These are phyloP conservation scores for Sphenostylis stenocarpa DNA, from an alignment of 306 rosid genomes.

Conservation along the genomic window DNA sequence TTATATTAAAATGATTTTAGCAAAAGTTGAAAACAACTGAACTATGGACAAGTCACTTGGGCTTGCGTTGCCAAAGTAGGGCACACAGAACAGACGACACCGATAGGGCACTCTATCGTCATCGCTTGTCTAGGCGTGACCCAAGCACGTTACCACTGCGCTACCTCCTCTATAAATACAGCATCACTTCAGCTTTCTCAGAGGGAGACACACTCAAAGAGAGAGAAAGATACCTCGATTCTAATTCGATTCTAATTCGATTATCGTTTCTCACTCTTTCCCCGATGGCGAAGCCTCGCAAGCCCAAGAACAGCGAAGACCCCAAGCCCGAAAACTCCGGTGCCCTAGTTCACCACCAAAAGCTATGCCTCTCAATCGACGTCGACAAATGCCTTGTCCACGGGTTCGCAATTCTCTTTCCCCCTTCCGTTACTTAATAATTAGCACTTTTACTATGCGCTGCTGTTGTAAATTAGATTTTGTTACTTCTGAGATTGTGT, in stretches of 20 bases:
- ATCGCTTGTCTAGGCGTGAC: neutral
- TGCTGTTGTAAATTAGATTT: constrained; percentile 14
- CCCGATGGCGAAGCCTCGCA: constrained; percentile 93
- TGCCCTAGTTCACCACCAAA: constrained; percentile 85
- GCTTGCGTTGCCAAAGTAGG: constrained; percentile 1
- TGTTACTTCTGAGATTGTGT: neutral
- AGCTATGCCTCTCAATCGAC: constrained; percentile 90
- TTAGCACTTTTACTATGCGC: neutral
- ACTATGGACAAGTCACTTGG: neutral
- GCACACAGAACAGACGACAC: neutral
- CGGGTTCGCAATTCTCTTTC: constrained; percentile 61
- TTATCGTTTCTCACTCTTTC: neutral
- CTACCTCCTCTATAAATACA: constrained; percentile 20
- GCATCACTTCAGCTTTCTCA: neutral
- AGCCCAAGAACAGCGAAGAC: constrained; percentile 72
- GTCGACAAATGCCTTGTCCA: constrained; percentile 60
- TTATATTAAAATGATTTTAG: neutral
- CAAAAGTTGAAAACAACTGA: neutral
- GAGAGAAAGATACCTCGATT: neutral
- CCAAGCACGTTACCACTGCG: neutral
- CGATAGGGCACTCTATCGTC: neutral
- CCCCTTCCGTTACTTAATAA: neutral
- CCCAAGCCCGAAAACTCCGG: constrained; percentile 79
- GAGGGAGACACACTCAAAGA: neutral
- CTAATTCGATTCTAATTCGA: neutral